Evolutionary conservation across 495 filamentous ascomycete genomes (phyloP), one percentile per base, ranked within the genome.

Genomic region (Platismatia glauca): DNA sequence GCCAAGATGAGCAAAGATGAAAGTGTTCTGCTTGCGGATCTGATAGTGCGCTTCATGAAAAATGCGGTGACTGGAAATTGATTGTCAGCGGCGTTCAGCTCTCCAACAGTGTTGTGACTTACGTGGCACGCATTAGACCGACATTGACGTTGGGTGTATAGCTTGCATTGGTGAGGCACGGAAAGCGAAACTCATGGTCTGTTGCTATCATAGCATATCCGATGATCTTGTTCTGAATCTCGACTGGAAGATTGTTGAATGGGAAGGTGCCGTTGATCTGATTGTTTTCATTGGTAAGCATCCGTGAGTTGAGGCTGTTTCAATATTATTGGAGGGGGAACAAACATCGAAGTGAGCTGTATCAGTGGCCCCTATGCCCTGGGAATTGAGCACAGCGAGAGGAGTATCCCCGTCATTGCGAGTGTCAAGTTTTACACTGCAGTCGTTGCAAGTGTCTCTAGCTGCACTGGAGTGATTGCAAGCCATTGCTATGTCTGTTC

Each of bases 31-130:
- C 5, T 38, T 46, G 43, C 29, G 60, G 3, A 65, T 37, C 11
- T 48, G 34, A 4, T 38, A 15, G 29, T 48, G 57, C 1, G 63
- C 58, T 50, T 50, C 43, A n/a, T 60, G 63, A n/a, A 61, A 65
- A 31, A 65, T 43, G 22, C 52, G 48, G 9, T 43, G 58, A n/a
- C 61, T 63, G 52, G 4, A 43, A 55, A 16, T 27, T 33, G 33
- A 29, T 22, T 18, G n/a, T 63, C 20, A 63, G 24, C 33, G 9
- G 13, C 7, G 22, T 29, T 22, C 7, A 22, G 29, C 7, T 0
- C 38, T 22, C 7, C 18, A 22, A 35, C 24, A 46, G n/a, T 2
- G 1, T 22, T 22, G 3, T 16, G 11, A 38, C 61, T 29, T 48
- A 63, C 61, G 61, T 59, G 15, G 34, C 57, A 12, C 57, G 20